These are phyloP conservation scores for Picocystis salinarum DNA, from an alignment of 139 green algal genomes.

Conservation along the genomic window DNA sequence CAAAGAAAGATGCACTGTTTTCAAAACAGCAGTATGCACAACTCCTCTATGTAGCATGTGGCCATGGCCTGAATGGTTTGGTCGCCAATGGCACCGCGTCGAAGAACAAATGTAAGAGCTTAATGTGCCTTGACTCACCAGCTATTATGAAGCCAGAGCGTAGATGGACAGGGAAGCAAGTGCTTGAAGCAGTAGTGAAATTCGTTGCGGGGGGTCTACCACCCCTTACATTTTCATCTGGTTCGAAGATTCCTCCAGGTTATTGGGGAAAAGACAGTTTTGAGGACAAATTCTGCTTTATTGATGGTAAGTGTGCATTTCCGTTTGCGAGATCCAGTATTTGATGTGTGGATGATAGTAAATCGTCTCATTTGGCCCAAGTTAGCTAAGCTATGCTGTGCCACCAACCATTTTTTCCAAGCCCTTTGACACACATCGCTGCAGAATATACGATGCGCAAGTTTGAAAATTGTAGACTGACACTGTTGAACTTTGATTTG, in stretches of 20 bases:
- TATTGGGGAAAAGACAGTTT: constrained; percentile 51
- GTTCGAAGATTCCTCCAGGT: constrained; percentile 47
- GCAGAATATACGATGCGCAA: too few species aligned
- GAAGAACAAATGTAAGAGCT: background rate
- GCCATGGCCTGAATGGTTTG: background rate
- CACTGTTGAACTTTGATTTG: too few species aligned
- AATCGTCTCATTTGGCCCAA: too few species aligned
- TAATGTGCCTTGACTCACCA: constrained; percentile 32
- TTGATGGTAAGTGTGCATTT: constrained; percentile 30
- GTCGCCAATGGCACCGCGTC: too few species aligned
- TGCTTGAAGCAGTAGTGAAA: constrained; percentile 5
- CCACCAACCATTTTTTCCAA: too few species aligned
- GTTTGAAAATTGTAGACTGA: too few species aligned
- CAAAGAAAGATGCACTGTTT: constrained; percentile 67
- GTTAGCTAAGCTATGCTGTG: too few species aligned
- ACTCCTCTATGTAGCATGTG: constrained; percentile 45
- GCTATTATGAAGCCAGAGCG: constrained; percentile 51
- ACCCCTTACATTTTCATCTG: constrained; percentile 35
- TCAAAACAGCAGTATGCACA: constrained; percentile 46
- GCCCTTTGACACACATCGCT: too few species aligned
- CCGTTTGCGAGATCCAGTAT: too few species aligned
- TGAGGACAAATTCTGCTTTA: constrained; percentile 13
- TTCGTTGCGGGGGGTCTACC: background rate
- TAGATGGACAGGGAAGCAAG: constrained; percentile 91
- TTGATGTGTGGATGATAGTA: too few species aligned